Evolutionary conservation across 202 grass and related monocot genomes (phyloP).

Genomic region (Schoenoplectus triqueter): DNA sequence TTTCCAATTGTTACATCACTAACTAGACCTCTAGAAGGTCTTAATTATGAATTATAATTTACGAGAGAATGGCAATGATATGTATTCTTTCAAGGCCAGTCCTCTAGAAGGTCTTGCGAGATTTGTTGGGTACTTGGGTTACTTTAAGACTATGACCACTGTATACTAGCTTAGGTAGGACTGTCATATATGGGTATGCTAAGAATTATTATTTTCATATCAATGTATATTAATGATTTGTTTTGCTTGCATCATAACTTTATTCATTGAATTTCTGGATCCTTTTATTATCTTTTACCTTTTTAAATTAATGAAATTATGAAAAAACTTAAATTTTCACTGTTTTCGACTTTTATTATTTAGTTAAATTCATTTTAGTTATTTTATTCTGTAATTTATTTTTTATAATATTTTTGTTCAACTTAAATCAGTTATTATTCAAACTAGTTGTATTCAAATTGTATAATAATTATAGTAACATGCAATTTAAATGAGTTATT

Average conservation of each 20-base stretch:
- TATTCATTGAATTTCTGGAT: not conserved
- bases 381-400: no score
- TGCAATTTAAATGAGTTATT: no score
- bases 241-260: not conserved
- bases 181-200: not conserved
- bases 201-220: not conserved
- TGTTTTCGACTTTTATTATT: no score
- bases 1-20: slow-evolving; percentile 16
- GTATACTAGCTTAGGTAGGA: not conserved
- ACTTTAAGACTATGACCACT: not conserved
- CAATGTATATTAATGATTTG: not conserved
- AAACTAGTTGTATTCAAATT: no score
- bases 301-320: no score
- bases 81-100: not conserved
- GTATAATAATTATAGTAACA: no score
- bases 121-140: not conserved
- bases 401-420: no score
- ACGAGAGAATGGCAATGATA: not conserved
- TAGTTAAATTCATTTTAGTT: no score
- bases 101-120: not conserved
- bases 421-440: no score
- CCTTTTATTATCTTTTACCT: not conserved
- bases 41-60: not conserved
- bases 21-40: slow-evolving; percentile 2
- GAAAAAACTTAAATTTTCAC: no score